phyloP scores from a whole-genome alignment of 2,329 filamentous ascomycete species.

The Aspergillus tubingensis region DNA sequence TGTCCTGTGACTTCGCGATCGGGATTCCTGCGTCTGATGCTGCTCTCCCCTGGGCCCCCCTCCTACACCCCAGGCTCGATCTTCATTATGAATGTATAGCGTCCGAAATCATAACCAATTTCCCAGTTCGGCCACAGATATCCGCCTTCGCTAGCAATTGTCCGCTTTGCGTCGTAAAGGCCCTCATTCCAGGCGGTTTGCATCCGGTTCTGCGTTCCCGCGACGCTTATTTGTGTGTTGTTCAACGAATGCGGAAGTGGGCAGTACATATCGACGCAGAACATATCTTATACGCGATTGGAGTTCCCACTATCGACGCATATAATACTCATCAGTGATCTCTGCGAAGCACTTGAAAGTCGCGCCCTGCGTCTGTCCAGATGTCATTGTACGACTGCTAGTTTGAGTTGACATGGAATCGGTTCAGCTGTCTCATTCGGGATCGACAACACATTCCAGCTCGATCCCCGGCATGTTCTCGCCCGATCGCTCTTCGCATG shows the following conservation, averaged over 20 bases:
- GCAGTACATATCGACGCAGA: slow-evolving; percentile 4
- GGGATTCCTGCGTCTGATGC: slow-evolving; percentile 1
- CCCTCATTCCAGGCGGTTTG: slow-evolving; percentile 8
- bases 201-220: slow-evolving; percentile 5
- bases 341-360: background rate
- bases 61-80: background rate
- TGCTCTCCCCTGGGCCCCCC: slow-evolving; percentile 5
- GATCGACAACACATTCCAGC: slow-evolving; percentile 15
- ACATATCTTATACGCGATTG: slow-evolving; percentile 1
- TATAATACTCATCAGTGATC: background rate
- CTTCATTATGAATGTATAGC: slow-evolving; percentile 13
- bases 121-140: background rate
- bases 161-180: background rate
- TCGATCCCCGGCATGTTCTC: slow-evolving; percentile 5
- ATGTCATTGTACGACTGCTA: slow-evolving; percentile 17
- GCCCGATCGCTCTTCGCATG: slow-evolving; percentile 1
- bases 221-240: slow-evolving; percentile 3
- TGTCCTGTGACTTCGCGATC: background rate
- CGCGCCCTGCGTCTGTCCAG: background rate
- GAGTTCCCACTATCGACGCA: background rate
- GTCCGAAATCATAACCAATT: background rate
- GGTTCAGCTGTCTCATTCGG: slow-evolving; percentile 15
- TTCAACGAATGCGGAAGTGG: slow-evolving; percentile 18
- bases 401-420: slow-evolving; percentile 18
- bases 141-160: background rate